Percentiles rank a stretch among this genome's conserved stretches.
Conservation (phyloP, 148 eudicot genomes). For the Silene latifolia region DNA sequence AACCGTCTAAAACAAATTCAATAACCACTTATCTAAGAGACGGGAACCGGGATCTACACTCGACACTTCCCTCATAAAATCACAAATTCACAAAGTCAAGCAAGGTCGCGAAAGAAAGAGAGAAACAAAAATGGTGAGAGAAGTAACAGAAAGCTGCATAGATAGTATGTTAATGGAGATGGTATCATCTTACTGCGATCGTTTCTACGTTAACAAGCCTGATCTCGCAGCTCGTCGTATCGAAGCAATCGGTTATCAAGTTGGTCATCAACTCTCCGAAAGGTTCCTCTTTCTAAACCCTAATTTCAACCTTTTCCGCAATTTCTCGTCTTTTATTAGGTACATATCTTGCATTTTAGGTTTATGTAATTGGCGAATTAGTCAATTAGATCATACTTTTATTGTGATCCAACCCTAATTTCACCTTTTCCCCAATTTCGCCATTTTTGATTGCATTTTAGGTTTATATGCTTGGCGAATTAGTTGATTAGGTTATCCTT, state of each 20-base stretch:
- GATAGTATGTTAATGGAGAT: conserved; percentile 79
- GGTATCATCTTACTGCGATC: conserved; percentile 65
- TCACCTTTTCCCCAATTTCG: too few species aligned
- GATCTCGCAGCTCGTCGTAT: conserved; percentile 97
- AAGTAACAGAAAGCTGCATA: conserved; percentile 85
- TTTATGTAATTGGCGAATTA: background rate
- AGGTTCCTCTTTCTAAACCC: conserved; percentile 36
- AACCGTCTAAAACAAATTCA: too few species aligned
- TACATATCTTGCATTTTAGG: background rate
- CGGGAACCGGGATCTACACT: too few species aligned
- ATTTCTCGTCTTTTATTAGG: background rate
- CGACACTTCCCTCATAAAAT: too few species aligned
- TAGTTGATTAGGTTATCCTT: too few species aligned
- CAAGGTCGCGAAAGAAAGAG: background rate
- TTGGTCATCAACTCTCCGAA: conserved; percentile 93
- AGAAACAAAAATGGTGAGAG: conserved; percentile 50
- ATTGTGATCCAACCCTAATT: too few species aligned
- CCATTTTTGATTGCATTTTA: too few species aligned
- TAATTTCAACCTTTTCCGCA: background rate
- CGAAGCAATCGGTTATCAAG: conserved; percentile 90
- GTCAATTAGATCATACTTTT: too few species aligned
- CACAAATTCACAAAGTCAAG: too few species aligned
- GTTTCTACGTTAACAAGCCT: conserved; percentile 77
- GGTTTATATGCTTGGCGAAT: too few species aligned
- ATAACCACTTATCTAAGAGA: too few species aligned